A percentile compares a stretch with the other conserved stretches of the same genome.
Evolutionary conservation across 768 basidiomycete genomes (phyloP).

Genomic region (Hebeloma cylindrosporum): DNA sequence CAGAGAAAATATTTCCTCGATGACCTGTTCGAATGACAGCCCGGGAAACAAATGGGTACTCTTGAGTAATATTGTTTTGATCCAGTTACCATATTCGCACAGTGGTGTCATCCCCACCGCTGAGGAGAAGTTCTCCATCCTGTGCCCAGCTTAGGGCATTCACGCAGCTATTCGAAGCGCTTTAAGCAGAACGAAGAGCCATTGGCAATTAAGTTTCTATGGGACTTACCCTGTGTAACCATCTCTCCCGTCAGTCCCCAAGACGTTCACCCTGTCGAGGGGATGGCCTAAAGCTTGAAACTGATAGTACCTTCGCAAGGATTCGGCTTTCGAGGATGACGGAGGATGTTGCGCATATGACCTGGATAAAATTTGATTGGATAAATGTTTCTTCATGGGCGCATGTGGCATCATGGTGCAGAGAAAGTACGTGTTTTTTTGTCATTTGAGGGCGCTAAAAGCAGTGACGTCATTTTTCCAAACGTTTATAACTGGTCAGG

Average conservation of each 20-base stretch:
- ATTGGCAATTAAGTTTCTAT: neutral
- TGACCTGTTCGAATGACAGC: constrained; percentile 80
- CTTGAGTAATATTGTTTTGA: constrained; percentile 36
- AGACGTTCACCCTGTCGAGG: constrained; percentile 69
- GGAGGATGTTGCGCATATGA: constrained; percentile 19
- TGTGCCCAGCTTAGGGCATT: constrained; percentile 77
- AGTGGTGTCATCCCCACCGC: constrained; percentile 73
- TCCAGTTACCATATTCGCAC: constrained; percentile 81
- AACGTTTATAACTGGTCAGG: too few species aligned
- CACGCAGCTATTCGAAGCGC: constrained; percentile 52
- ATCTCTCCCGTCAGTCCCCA: constrained; percentile 51
- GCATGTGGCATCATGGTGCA: too few species aligned
- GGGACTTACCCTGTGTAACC: constrained; percentile 66
- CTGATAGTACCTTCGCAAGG: constrained; percentile 27
- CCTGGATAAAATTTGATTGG: neutral
- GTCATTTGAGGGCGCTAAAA: too few species aligned
- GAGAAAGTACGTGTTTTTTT: neutral
- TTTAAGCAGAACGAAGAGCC: neutral
- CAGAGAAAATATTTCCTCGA: constrained; percentile 81
- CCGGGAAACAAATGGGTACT: constrained; percentile 66
- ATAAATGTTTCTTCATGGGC: too few species aligned
- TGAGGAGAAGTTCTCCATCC: constrained; percentile 63
- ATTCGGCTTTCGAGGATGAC: constrained; percentile 26
- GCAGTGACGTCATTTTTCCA: too few species aligned
- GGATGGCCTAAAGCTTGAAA: constrained; percentile 26